Evolutionary conservation across 371 early-diverging fungal species (phyloP).

Genomic region (Massospora cicadina): DNA sequence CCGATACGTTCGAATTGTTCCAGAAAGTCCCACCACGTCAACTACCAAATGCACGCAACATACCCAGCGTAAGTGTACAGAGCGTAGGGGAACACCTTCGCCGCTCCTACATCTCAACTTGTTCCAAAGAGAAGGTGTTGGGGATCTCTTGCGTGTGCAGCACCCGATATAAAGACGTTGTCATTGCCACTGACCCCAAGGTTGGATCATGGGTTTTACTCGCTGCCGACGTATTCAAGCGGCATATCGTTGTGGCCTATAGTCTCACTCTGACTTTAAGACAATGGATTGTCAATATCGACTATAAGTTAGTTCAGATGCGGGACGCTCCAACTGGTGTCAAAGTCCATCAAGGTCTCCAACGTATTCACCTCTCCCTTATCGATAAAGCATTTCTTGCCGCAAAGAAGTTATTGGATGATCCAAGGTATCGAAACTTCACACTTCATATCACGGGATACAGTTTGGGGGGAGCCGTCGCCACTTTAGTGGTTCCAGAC

Average conservation of each 20-base stretch:
- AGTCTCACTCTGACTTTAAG: not conserved
- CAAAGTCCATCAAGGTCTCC: not conserved
- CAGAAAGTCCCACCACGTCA: not conserved
- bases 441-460: not conserved
- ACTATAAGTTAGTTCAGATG: not conserved
- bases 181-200: not conserved
- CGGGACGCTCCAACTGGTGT: not conserved
- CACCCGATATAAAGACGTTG: not conserved
- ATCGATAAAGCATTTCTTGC: not conserved
- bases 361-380: not conserved
- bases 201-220: not conserved
- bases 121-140: not conserved
- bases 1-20: no score
- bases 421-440: not conserved
- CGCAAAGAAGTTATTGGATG: not conserved
- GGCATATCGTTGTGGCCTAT: not conserved
- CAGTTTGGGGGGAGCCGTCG: not conserved
- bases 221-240: not conserved
- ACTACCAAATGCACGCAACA: not conserved
- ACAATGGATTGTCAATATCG: not conserved
- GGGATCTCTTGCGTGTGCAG: not conserved
- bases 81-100: not conserved
- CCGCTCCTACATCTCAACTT: not conserved
- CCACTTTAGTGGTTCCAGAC: not conserved
- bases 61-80: not conserved